phyloP scores from a whole-genome alignment of 2,329 filamentous ascomycete genomes.

The Clonostachys chloroleuca region DNA sequence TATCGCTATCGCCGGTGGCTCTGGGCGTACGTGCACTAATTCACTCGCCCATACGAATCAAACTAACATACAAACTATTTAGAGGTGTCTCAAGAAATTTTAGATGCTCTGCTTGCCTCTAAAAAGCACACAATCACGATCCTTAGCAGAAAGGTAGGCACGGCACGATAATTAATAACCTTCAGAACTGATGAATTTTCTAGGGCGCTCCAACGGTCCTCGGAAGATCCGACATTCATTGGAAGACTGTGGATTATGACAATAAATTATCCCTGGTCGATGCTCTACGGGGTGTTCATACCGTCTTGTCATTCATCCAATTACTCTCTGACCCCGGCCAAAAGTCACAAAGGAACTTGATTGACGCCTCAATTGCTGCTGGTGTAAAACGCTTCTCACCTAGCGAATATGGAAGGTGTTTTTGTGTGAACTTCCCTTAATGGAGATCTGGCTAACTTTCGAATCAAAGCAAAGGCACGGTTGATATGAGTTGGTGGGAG shows the following conservation, averaged over 20 bases:
- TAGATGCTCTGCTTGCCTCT: neutral
- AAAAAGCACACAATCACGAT: neutral
- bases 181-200: too few relatives aligned
- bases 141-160: neutral
- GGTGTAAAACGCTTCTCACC: constrained; percentile 58
- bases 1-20: neutral
- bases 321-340: constrained; percentile 9
- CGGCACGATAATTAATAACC: too few relatives aligned
- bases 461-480: neutral
- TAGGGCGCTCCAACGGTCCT: too few relatives aligned
- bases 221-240: neutral
- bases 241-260: neutral
- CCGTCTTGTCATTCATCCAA: constrained; percentile 46
- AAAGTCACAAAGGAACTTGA: constrained; percentile 33
- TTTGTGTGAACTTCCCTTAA: constrained; percentile 3
- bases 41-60: neutral
- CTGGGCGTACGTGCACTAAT: neutral
- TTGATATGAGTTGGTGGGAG: constrained; percentile 37
- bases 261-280: neutral
- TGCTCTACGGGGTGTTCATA: constrained; percentile 33
- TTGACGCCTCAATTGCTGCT: constrained; percentile 52
- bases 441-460: neutral
- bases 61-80: neutral
- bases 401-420: constrained; percentile 48
- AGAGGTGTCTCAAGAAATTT: neutral